phyloP scores from a whole-genome alignment of 176 grass and related monocot genomes.

The Oryza australiensis region DNA sequence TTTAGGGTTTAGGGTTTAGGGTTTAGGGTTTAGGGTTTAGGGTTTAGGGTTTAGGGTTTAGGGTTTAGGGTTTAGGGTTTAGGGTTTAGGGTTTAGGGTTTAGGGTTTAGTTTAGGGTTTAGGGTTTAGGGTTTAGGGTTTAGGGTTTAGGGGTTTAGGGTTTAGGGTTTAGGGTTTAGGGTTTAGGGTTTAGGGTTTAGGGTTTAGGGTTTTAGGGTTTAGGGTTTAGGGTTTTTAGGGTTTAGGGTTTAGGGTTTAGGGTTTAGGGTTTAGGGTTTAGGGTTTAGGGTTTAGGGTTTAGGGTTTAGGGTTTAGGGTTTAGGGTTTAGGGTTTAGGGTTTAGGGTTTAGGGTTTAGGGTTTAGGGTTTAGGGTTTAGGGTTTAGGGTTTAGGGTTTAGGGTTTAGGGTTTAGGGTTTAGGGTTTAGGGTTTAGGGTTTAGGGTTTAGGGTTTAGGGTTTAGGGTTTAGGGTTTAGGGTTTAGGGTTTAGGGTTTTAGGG shows the following conservation, averaged over 20 bases:
- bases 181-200: conserved; percentile 5
- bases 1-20: conserved; percentile 29
- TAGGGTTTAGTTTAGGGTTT: too few relatives aligned
- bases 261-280: conserved; percentile 17
- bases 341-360: conserved; percentile 5
- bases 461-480: conserved; percentile 9
- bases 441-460: conserved; percentile 19
- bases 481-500: too few relatives aligned
- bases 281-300: conserved; percentile 20
- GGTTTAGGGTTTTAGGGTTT: background rate
- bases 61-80: too few relatives aligned
- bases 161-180: conserved; percentile 21
- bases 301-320: conserved; percentile 19
- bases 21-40: conserved; percentile 7
- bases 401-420: conserved; percentile 5
- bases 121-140: background rate
- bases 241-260: conserved; percentile 11
- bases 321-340: conserved; percentile 11
- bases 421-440: background rate
- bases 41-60: background rate
- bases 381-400: conserved; percentile 1
- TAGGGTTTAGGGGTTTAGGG: conserved; percentile 2
- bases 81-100: too few relatives aligned
- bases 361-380: background rate
- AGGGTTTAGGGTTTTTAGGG: background rate